These are phyloP conservation scores for Amanita phalloides DNA, from an alignment of 768 basidiomycete genomes.

Conservation along the genomic window DNA sequence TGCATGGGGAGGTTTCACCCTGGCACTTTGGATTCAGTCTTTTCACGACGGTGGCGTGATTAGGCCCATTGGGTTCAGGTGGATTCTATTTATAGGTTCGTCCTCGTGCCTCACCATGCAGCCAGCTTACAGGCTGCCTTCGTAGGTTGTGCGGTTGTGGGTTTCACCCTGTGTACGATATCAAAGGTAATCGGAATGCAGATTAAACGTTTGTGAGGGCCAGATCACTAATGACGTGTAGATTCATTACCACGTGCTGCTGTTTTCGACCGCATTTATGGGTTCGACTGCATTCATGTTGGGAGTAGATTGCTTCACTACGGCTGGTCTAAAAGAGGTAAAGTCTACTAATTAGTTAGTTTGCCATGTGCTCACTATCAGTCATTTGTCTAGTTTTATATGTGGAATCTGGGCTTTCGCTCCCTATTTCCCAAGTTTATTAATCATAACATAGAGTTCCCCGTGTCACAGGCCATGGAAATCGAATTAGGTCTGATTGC, in stretches of 20 bases:
- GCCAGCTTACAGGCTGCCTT: conserved; percentile 9
- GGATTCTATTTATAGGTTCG: conserved; percentile 83
- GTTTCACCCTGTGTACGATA: conserved; percentile 78
- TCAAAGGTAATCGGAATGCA: conserved; percentile 37
- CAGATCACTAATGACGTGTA: conserved; percentile 14
- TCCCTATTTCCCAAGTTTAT: conserved; percentile 70
- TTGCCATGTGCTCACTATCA: conserved; percentile 6
- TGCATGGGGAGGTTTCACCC: conserved; percentile 79
- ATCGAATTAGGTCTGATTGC: conserved; percentile 87
- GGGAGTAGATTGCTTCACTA: conserved; percentile 90
- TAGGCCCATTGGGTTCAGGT: conserved; percentile 63
- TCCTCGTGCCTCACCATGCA: conserved; percentile 8
- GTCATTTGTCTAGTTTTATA: conserved; percentile 59
- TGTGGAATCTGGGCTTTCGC: conserved; percentile 89
- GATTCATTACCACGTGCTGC: conserved; percentile 79
- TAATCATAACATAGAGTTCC: conserved; percentile 58
- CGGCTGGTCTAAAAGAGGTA: conserved; percentile 89
- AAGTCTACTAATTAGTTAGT: conserved; percentile 11
- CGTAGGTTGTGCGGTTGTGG: conserved; percentile 59
- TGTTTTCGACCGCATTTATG: conserved; percentile 81
- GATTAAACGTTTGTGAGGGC: conserved; percentile 1
- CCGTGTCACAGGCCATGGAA: conserved; percentile 83
- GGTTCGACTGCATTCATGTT: conserved; percentile 87
- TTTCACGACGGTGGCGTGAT: conserved; percentile 79
- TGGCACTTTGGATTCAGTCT: conserved; percentile 83